Evolutionary conservation across 2,329 filamentous ascomycete species (phyloP).

Genomic region (Colletotrichum horii): DNA sequence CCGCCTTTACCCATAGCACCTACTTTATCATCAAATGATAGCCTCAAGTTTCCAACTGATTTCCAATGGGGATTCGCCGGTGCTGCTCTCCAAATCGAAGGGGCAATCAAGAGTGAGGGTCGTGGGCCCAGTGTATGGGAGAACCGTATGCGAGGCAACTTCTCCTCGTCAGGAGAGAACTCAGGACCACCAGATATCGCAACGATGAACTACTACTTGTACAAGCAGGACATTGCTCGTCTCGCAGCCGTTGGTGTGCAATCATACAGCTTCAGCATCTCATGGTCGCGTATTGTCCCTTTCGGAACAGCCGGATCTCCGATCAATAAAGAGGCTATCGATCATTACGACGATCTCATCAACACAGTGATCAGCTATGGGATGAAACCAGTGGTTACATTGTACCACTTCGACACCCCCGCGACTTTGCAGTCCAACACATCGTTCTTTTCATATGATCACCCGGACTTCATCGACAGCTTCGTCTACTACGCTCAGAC

Average conservation of each 20-base stretch:
- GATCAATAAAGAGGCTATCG: slow-evolving; percentile 53
- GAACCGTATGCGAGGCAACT: neutral
- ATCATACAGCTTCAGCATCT: slow-evolving; percentile 57
- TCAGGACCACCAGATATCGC: neutral
- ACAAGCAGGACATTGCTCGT: slow-evolving; percentile 61
- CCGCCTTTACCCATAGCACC: neutral
- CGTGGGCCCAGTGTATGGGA: neutral
- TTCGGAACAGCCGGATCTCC: slow-evolving; percentile 54
- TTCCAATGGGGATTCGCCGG: slow-evolving; percentile 9
- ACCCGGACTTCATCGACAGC: slow-evolving; percentile 46
- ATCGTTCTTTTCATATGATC: slow-evolving; percentile 22
- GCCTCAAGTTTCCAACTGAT: slow-evolving; percentile 45
- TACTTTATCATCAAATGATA: neutral
- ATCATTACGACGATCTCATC: slow-evolving; percentile 60
- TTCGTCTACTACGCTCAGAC: slow-evolving; percentile 60
- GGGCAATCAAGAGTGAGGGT: neutral
- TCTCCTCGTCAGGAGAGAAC: slow-evolving; percentile 26
- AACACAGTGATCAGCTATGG: slow-evolving; percentile 53
- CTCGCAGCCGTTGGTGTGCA: slow-evolving; percentile 55
- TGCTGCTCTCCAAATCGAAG: slow-evolving; percentile 3
- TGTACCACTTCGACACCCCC: slow-evolving; percentile 50
- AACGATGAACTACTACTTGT: slow-evolving; percentile 58
- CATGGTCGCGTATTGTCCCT: slow-evolving; percentile 57
- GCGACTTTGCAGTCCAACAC: slow-evolving; percentile 39
- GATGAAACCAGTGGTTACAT: slow-evolving; percentile 52